phyloP scores from a whole-genome alignment of 345 rosid genomes.

The Bruguiera parviflora region DNA sequence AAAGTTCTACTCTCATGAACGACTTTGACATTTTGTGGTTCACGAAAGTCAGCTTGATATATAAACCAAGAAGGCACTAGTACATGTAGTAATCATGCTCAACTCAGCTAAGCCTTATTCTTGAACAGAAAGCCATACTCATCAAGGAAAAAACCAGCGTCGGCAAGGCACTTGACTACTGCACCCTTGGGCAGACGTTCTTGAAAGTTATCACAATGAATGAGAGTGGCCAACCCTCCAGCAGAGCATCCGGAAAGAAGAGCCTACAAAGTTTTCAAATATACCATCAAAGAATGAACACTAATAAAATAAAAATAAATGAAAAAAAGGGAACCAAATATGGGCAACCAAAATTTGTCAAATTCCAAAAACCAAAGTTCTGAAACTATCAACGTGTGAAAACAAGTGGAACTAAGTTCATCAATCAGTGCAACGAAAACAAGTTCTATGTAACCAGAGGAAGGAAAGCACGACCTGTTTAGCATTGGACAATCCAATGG shows the following conservation, averaged over 20 bases:
- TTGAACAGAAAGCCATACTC: conserved; percentile 52
- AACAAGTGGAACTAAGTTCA: not conserved
- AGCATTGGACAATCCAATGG: conserved; percentile 67
- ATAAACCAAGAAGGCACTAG: no score
- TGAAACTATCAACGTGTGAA: not conserved
- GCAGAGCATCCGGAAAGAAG: conserved; percentile 96
- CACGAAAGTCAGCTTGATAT: no score
- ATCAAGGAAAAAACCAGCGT: conserved; percentile 83
- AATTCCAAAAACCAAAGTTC: not conserved
- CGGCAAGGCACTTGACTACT: conserved; percentile 87
- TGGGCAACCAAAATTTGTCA: not conserved
- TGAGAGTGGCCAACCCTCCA: conserved; percentile 86
- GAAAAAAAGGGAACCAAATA: not conserved
- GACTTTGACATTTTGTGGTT: no score
- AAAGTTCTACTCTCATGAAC: not conserved
- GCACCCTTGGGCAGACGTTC: conserved; percentile 60
- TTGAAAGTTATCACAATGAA: conserved; percentile 76
- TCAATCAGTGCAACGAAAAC: not conserved
- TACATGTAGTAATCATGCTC: no score
- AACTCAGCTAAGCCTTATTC: no score
- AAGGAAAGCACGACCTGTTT: conserved; percentile 43
- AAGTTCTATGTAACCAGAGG: not conserved
- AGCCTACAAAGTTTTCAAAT: conserved; percentile 46
- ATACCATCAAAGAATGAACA: not conserved
- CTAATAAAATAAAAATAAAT: no score